Evolutionary conservation across 148 eudicot genomes (phyloP).

Genomic region (Silene uniflora): DNA sequence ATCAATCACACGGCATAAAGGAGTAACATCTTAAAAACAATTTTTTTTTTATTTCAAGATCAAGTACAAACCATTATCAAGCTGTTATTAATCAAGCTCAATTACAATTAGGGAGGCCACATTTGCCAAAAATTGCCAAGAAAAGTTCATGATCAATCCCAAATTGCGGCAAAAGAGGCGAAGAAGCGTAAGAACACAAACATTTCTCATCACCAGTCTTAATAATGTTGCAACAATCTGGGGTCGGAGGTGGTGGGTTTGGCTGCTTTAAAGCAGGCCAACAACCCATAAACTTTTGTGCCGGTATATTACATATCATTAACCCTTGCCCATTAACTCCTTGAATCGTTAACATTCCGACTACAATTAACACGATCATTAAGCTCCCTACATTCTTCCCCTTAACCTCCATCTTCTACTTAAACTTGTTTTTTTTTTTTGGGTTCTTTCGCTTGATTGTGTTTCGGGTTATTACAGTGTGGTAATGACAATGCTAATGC

Average conservation of each 20-base stretch:
- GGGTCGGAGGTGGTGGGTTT: constrained; percentile 19
- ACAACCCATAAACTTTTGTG: not conserved
- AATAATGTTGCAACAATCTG: constrained; percentile 7
- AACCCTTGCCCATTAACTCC: constrained; percentile 1
- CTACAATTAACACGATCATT: not conserved
- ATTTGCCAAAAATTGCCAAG: constrained; percentile 24
- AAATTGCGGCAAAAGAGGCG: constrained; percentile 24
- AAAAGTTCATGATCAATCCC: constrained; percentile 13
- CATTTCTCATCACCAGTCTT: constrained; percentile 15
- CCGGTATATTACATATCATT: constrained; percentile 5
- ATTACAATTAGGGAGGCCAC: constrained; percentile 25
- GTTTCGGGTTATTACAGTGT: not conserved
- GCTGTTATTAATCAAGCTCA: not conserved
- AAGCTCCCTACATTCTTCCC: not conserved
- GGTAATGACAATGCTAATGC: no score
- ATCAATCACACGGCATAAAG: no score
- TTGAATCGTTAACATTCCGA: not conserved
- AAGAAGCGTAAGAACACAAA: constrained; percentile 16
- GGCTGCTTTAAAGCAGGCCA: constrained; percentile 4
- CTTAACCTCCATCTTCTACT: not conserved
- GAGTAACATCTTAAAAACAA: not conserved
- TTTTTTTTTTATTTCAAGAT: not conserved
- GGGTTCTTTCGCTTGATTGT: no score
- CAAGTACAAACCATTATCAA: not conserved
- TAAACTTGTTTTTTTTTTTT: not conserved